Percentiles rank a stretch among this genome's conserved stretches.
phyloP scores from a whole-genome alignment of 73 alveolate genomes.

The Symbiodinium natans region DNA sequence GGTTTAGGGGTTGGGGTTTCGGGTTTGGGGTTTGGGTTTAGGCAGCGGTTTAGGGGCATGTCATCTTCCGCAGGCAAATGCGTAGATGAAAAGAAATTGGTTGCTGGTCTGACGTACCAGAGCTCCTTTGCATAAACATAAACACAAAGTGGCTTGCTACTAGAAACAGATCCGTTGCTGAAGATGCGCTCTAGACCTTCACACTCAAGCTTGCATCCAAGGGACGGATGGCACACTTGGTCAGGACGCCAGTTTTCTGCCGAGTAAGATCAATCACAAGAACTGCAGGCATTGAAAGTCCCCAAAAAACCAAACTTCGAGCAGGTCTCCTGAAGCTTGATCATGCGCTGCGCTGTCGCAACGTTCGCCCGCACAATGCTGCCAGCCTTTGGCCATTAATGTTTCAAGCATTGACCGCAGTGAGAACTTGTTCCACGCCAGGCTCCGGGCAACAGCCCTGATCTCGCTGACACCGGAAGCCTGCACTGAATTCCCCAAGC shows the following conservation, averaged over 20 bases:
- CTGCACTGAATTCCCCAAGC: neutral
- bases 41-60: too few species aligned
- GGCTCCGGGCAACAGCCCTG: conserved; percentile 10
- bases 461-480: conserved; percentile 57
- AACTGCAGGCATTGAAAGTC: neutral
- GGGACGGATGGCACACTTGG: conserved; percentile 55
- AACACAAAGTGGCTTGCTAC: too few species aligned
- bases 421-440: neutral
- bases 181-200: too few species aligned
- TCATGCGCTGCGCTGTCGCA: conserved; percentile 22
- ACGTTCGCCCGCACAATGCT: neutral
- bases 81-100: too few species aligned
- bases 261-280: neutral
- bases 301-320: too few species aligned
- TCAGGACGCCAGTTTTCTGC: conserved; percentile 75
- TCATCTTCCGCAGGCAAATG: too few species aligned
- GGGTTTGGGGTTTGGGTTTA: too few species aligned
- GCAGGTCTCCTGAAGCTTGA: conserved; percentile 43
- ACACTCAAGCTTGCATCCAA: neutral
- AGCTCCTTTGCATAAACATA: too few species aligned
- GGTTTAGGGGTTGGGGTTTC: too few species aligned
- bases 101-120: too few species aligned
- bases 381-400: neutral
- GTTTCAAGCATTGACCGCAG: neutral
- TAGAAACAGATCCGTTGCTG: too few species aligned